Conservation (phyloP, 305 asterid genomes). For the Fraxinus albicans region DNA sequence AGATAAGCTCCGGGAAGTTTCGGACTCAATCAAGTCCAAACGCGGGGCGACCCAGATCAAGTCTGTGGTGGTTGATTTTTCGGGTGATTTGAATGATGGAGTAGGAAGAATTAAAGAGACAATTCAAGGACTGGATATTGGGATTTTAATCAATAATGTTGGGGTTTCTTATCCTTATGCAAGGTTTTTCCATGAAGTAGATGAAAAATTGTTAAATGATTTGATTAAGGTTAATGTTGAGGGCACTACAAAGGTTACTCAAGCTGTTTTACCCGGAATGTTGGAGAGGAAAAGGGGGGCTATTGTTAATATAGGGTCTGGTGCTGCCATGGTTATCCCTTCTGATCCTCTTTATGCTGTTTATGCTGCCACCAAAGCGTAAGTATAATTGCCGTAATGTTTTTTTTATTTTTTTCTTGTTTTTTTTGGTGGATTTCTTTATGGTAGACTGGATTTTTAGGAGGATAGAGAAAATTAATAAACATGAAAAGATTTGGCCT, state of each 20-base stretch:
- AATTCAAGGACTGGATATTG: slow-evolving; percentile 75
- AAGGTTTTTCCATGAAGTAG: slow-evolving; percentile 85
- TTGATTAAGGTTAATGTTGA: slow-evolving; percentile 79
- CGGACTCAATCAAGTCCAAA: slow-evolving; percentile 51
- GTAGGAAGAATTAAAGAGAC: slow-evolving; percentile 58
- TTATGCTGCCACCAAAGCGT: slow-evolving; percentile 93
- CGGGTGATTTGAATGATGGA: slow-evolving; percentile 80
- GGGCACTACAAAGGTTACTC: slow-evolving; percentile 83
- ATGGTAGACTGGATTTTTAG: not conserved
- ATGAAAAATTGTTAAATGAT: slow-evolving; percentile 61
- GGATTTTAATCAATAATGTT: slow-evolving; percentile 74
- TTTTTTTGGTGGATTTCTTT: not conserved
- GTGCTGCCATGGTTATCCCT: slow-evolving; percentile 78
- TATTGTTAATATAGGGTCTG: slow-evolving; percentile 88
- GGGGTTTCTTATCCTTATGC: slow-evolving; percentile 91
- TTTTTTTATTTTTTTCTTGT: not conserved
- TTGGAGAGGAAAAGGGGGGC: slow-evolving; percentile 77
- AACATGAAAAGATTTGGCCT: not conserved
- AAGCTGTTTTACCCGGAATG: slow-evolving; percentile 85
- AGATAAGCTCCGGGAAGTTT: slow-evolving; percentile 69
- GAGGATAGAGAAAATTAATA: not conserved
- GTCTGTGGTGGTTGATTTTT: slow-evolving; percentile 81
- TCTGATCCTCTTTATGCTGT: slow-evolving; percentile 89
- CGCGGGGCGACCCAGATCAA: slow-evolving; percentile 64
- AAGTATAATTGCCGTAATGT: slow-evolving; percentile 33